These are phyloP conservation scores for Plasmodiophora brassicae DNA, from an alignment of 208 protist species.

Conservation along the genomic window DNA sequence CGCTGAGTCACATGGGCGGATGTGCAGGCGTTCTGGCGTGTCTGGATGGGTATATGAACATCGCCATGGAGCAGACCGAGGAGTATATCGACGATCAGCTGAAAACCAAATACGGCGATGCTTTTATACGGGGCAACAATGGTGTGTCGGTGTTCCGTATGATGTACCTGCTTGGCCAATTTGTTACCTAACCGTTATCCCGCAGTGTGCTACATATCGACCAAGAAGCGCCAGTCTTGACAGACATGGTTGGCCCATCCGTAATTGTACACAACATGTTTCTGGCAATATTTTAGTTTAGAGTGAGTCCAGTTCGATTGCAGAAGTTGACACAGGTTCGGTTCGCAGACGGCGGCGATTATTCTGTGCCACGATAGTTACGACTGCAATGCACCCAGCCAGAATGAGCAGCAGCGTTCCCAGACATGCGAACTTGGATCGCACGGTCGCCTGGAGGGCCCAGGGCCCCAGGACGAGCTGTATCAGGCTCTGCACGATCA, in stretches of 20 bases:
- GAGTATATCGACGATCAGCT: slow-evolving; percentile 75
- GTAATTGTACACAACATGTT: too few relatives aligned
- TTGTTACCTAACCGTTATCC: too few relatives aligned
- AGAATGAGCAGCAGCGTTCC: background rate
- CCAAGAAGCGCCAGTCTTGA: too few relatives aligned
- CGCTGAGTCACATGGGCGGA: too few relatives aligned
- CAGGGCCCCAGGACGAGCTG: background rate
- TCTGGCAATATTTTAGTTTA: too few relatives aligned
- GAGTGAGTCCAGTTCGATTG: too few relatives aligned
- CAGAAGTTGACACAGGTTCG: too few relatives aligned
- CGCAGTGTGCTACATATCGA: too few relatives aligned
- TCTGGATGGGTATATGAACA: slow-evolving; percentile 85
- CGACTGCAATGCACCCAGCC: background rate
- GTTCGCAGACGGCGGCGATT: too few relatives aligned
- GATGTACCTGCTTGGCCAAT: too few relatives aligned
- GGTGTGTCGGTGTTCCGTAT: slow-evolving; percentile 57
- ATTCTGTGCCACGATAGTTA: too few relatives aligned
- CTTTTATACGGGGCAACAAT: slow-evolving; percentile 83
- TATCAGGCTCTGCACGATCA: background rate
- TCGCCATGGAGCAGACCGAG: slow-evolving; percentile 80
- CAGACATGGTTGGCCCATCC: too few relatives aligned
- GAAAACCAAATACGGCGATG: slow-evolving; percentile 73
- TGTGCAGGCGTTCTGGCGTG: slow-evolving; percentile 68
- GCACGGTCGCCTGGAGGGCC: background rate
- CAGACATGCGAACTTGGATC: background rate